Evolutionary conservation across 495 filamentous ascomycete species (phyloP).

Genomic region (Neurospora terricola): DNA sequence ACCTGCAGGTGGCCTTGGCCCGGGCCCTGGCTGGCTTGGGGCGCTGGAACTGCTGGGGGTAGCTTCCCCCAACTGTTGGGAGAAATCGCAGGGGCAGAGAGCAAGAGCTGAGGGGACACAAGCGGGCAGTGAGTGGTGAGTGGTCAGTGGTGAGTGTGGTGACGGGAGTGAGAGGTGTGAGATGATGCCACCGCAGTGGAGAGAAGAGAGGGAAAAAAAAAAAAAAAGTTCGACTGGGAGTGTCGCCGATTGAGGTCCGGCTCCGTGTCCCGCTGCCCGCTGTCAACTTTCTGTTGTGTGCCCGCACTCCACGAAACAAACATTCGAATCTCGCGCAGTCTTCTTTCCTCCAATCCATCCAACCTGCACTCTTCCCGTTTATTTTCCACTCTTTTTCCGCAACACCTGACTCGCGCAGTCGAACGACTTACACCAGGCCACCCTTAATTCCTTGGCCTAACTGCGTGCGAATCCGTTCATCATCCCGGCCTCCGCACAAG

Average conservation of each 20-base stretch:
- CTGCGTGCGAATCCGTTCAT: neutral
- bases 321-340: neutral
- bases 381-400: neutral
- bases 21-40: neutral
- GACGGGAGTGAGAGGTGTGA: neutral
- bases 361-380: neutral
- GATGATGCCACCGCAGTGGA: neutral
- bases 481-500: neutral
- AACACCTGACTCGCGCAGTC: neutral
- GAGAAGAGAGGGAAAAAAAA: conserved; percentile 9
- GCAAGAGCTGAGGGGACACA: neutral
- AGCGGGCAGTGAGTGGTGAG: neutral
- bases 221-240: conserved; percentile 11
- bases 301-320: neutral
- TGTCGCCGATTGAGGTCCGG: conserved; percentile 23
- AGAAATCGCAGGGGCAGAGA: neutral
- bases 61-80: neutral
- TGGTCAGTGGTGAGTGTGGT: neutral
- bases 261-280: conserved; percentile 3
- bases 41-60: neutral
- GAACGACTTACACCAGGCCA: neutral
- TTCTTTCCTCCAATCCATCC: neutral
- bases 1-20: neutral
- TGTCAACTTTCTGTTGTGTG: neutral
- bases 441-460: neutral